Percentiles rank a stretch among this genome's conserved stretches.
phyloP scores from a whole-genome alignment of 2,329 filamentous ascomycete genomes.

The Knoxdaviesia proteae region DNA sequence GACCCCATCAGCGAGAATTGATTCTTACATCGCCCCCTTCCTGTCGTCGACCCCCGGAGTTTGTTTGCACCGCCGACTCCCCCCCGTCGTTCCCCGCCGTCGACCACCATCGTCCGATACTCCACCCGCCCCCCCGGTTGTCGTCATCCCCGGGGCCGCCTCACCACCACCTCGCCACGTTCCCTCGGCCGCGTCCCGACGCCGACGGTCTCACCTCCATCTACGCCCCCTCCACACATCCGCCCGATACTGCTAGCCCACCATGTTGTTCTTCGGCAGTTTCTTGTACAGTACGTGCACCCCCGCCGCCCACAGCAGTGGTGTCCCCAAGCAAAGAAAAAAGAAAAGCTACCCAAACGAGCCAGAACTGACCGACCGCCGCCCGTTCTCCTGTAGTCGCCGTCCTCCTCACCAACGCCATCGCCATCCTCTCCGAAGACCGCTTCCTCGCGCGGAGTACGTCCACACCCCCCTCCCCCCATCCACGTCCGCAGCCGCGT shows the following conservation, averaged over 20 bases:
- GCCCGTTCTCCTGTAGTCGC: constrained; percentile 25
- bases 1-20: too few relatives aligned
- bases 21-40: too few relatives aligned
- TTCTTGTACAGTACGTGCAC: constrained; percentile 38
- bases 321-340: neutral
- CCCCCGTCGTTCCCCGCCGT: too few relatives aligned
- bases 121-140: too few relatives aligned
- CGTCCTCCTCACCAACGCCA: constrained; percentile 78
- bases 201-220: neutral
- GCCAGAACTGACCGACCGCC: neutral
- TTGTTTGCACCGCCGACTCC: too few relatives aligned
- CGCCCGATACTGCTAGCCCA: constrained; percentile 5
- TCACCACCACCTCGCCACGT: constrained; percentile 2
- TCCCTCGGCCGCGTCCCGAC: neutral
- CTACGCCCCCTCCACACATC: neutral
- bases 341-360: neutral
- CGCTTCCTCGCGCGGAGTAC: constrained; percentile 59
- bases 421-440: constrained; percentile 87
- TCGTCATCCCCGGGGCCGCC: neutral
- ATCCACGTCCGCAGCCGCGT: neutral
- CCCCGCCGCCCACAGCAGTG: neutral
- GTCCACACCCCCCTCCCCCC: constrained; percentile 3
- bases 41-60: too few relatives aligned
- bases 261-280: constrained; percentile 50
- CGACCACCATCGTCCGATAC: too few relatives aligned